Percentiles rank a stretch among this genome's conserved stretches.
These are phyloP conservation scores for Amylostereum areolatum DNA, from an alignment of 1,284 basidiomycete species.

Conservation along the genomic window DNA sequence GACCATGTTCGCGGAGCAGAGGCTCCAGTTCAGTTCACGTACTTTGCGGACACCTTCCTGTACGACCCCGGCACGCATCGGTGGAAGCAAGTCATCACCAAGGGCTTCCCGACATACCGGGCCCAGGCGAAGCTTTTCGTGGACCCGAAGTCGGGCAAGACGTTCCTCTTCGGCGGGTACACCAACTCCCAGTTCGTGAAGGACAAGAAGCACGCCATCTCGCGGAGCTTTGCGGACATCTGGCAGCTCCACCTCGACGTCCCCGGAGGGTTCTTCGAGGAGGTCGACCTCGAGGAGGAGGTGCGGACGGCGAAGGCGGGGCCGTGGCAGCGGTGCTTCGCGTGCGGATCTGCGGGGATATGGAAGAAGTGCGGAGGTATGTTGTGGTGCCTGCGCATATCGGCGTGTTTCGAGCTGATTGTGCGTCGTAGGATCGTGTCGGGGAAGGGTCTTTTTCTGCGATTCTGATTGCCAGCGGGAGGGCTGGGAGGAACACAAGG, in stretches of 20 bases:
- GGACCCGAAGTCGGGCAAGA: conserved; percentile 21
- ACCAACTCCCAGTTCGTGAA: conserved; percentile 24
- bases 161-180: conserved; percentile 25
- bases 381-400: not conserved
- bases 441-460: not conserved
- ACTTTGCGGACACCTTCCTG: conserved; percentile 25
- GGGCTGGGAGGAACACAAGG: not conserved
- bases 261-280: conserved; percentile 23
- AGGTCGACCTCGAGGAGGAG: conserved; percentile 25
- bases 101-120: conserved; percentile 21
- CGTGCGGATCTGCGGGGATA: conserved; percentile 24
- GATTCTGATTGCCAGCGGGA: not conserved
- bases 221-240: conserved; percentile 24
- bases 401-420: no score
- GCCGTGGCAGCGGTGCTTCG: conserved; percentile 31
- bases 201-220: conserved; percentile 14
- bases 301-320: conserved; percentile 23
- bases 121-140: conserved; percentile 13
- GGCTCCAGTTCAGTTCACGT: conserved; percentile 19
- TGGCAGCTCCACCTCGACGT: conserved; percentile 30
- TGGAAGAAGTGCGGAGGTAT: conserved; percentile 30
- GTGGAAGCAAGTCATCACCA: conserved; percentile 20
- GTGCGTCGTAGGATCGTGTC: not conserved
- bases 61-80: conserved; percentile 12
- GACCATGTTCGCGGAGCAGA: conserved; percentile 11